These are phyloP conservation scores for Amyloporia xantha DNA, from an alignment of 768 basidiomycete species.

Conservation along the genomic window DNA sequence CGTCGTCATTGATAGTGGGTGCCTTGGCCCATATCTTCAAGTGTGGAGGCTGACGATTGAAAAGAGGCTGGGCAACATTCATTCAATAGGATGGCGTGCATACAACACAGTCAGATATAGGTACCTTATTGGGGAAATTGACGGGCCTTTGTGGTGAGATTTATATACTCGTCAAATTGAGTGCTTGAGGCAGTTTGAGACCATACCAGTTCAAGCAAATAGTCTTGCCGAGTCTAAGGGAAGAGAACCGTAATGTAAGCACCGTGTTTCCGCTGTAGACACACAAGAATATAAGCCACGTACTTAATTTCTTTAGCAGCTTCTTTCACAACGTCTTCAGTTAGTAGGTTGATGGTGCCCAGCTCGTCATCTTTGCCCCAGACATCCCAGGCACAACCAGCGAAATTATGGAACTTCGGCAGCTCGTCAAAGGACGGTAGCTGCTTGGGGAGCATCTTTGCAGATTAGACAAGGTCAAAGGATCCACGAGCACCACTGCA, in stretches of 20 bases:
- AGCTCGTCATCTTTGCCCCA: slow-evolving; percentile 63
- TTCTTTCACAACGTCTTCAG: slow-evolving; percentile 52
- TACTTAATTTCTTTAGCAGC: slow-evolving; percentile 53
- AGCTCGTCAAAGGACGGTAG: slow-evolving; percentile 44
- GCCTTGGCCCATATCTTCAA: slow-evolving; percentile 33
- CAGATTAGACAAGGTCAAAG: too few relatives aligned
- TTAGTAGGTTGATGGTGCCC: slow-evolving; percentile 61
- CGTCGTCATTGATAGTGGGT: slow-evolving; percentile 22
- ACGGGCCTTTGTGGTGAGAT: slow-evolving; percentile 51
- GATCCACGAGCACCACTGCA: too few relatives aligned
- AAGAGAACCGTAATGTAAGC: too few relatives aligned
- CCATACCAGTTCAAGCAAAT: slow-evolving; percentile 60
- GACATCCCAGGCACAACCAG: slow-evolving; percentile 62
- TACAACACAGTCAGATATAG: too few relatives aligned
- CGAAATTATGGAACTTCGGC: slow-evolving; percentile 33
- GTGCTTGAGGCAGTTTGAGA: background rate
- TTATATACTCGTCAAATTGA: too few relatives aligned
- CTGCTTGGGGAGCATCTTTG: slow-evolving; percentile 9
- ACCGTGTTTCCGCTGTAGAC: background rate
- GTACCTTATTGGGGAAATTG: slow-evolving; percentile 58
- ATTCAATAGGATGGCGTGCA: too few relatives aligned
- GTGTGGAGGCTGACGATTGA: slow-evolving; percentile 46
- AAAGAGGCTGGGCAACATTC: slow-evolving; percentile 40
- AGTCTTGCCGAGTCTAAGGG: slow-evolving; percentile 41
- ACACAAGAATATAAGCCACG: slow-evolving; percentile 26